A percentile compares a stretch with the other conserved stretches of the same genome.
Conservation (phyloP, 1,284 basidiomycete genomes). For the Moesziomyces globuligerus region DNA sequence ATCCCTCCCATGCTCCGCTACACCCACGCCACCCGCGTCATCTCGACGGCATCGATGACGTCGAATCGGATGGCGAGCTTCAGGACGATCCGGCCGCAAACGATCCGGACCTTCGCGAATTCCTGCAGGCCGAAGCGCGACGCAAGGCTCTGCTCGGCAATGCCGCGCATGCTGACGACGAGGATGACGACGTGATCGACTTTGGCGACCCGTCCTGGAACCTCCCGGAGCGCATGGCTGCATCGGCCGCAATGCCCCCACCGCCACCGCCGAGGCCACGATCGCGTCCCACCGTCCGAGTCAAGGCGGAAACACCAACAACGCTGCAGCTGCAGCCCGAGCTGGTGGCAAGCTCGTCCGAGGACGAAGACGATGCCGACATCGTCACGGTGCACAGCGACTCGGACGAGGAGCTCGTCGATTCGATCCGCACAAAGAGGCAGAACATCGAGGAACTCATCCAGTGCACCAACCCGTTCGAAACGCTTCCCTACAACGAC, state of each 20-base stretch:
- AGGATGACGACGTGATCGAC: conserved; percentile 39
- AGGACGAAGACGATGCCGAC: conserved; percentile 33
- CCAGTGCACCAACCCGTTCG: conserved; percentile 33
- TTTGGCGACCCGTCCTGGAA: conserved; percentile 33
- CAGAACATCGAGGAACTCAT: conserved; percentile 44
- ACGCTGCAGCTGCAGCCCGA: background rate
- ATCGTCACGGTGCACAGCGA: conserved; percentile 34
- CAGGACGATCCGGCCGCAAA: conserved; percentile 29
- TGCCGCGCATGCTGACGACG: conserved; percentile 10
- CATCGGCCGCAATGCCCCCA: background rate
- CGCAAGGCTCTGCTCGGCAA: conserved; percentile 33
- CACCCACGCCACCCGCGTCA: background rate
- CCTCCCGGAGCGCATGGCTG: background rate
- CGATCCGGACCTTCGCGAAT: conserved; percentile 53
- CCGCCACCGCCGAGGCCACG: background rate
- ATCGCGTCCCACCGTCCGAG: background rate
- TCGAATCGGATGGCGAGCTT: conserved; percentile 19
- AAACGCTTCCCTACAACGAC: conserved; percentile 44
- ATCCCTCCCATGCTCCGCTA: conserved; percentile 12
- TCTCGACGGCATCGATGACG: conserved; percentile 6
- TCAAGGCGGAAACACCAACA: background rate
- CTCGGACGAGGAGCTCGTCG: conserved; percentile 38
- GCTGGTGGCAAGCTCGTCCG: conserved; percentile 11
- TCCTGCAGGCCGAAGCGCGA: conserved; percentile 43
- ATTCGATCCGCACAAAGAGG: conserved; percentile 25